Base-by-base conservation (phyloP, 106 monocot species). In the Chionographis japonica region DNA sequence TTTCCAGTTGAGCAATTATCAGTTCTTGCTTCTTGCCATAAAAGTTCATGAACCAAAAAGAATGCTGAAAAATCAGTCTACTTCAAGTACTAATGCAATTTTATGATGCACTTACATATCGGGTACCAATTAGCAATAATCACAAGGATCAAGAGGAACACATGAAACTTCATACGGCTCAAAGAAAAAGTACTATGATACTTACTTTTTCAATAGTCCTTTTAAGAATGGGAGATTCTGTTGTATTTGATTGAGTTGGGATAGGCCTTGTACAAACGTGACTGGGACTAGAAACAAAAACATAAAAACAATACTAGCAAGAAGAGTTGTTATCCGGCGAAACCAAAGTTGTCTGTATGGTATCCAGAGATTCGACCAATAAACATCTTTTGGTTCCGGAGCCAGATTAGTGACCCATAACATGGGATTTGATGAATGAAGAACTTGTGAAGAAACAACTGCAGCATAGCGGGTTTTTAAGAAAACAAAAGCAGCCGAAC, bases 281-380 rank as follows among this genome's bases (percentile, higher is more conserved):
- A 97, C 92, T 18, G 97, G 97, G 50, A 92, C 58, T 13, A 92
- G 60, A 79, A 97, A 97, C 46, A 90, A 12, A 73, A 97, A 42
- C 92, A 92, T 83, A 51, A 85, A 92, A 69, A 83, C 77, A 77
- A 92, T 81, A 65, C 75, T 72, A 57, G 83, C 86, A 12, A 92
- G 20, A 62, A 97, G 82, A 51, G 82, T 90, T 57, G 78, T 86
- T 69, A 90, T 89, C 18, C 83, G 75, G 15, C 97, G 97, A 43
- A 97, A 65, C 97, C 97, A 97, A 8, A 97, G 82, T 61, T 86
- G 89, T 52, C 68, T 75, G 63, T 83, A 92, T 43, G 92, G 97
- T 40, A 97, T 74, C 97, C 97, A 92, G 51, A 97, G 82, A 73
- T 97, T 97, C 77, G 97, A 97, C 97, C 97, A 97, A 69, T 87